These are phyloP conservation scores for Pyricularia pennisetigena DNA, from an alignment of 2,329 filamentous ascomycete genomes.

Conservation along the genomic window DNA sequence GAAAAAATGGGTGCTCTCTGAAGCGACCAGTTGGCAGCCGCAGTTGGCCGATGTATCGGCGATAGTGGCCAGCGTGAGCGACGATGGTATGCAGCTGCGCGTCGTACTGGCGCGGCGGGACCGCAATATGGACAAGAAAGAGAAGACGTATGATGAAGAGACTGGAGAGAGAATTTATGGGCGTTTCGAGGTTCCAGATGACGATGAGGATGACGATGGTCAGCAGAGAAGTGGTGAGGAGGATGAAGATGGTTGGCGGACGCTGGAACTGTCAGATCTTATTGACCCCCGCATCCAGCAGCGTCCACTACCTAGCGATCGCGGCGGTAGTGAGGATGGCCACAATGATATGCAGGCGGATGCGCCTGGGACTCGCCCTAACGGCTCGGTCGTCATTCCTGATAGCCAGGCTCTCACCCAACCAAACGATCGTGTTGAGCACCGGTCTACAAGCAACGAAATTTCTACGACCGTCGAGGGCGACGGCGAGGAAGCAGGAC, in stretches of 20 bases:
- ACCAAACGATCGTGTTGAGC: not conserved
- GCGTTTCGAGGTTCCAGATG: slow-evolving; percentile 64
- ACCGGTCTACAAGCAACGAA: slow-evolving; percentile 6
- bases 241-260: slow-evolving; percentile 49
- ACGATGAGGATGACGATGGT: slow-evolving; percentile 38
- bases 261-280: slow-evolving; percentile 51
- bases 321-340: not conserved
- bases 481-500: slow-evolving; percentile 1
- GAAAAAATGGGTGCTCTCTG: slow-evolving; percentile 52
- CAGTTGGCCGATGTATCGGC: slow-evolving; percentile 56
- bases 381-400: slow-evolving; percentile 11
- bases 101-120: slow-evolving; percentile 63
- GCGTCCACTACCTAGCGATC: slow-evolving; percentile 15
- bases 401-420: slow-evolving; percentile 21
- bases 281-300: slow-evolving; percentile 58
- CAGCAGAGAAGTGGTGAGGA: slow-evolving; percentile 36
- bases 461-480: slow-evolving; percentile 2
- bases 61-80: slow-evolving; percentile 45
- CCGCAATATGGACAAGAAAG: slow-evolving; percentile 40
- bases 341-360: slow-evolving; percentile 4
- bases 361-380: slow-evolving; percentile 4
- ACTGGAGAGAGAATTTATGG: slow-evolving; percentile 66
- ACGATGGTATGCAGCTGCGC: slow-evolving; percentile 39
- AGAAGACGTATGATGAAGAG: slow-evolving; percentile 52
- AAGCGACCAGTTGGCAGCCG: slow-evolving; percentile 57